phyloP scores from a whole-genome alignment of 345 rosid genomes.

The Aquilaria sinensis region DNA sequence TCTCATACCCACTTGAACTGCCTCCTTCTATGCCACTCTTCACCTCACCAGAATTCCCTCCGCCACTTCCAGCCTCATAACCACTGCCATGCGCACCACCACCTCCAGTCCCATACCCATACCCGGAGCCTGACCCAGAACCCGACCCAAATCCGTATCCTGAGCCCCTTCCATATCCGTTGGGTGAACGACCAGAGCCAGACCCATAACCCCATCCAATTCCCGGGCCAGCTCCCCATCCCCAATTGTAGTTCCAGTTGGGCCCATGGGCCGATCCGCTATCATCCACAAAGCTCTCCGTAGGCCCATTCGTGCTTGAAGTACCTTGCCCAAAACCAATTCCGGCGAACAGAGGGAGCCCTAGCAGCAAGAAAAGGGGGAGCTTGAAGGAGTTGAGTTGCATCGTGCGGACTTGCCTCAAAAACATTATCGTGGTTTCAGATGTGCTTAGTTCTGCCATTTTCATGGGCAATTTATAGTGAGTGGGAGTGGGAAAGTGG shows the following conservation, averaged over 20 bases:
- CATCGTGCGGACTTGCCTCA: slow-evolving; percentile 3
- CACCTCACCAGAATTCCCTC: slow-evolving; percentile 24
- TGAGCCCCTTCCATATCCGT: slow-evolving; percentile 64
- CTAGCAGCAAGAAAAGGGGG: slow-evolving; percentile 6
- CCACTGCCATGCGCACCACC: slow-evolving; percentile 77
- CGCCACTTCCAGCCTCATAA: slow-evolving; percentile 59
- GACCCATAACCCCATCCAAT: slow-evolving; percentile 87
- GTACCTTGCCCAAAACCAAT: not conserved
- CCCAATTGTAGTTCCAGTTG: slow-evolving; percentile 81
- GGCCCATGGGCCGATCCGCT: slow-evolving; percentile 71
- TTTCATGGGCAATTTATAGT: too few relatives aligned
- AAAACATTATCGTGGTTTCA: too few relatives aligned
- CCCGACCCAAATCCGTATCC: slow-evolving; percentile 78
- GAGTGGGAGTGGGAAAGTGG: too few relatives aligned
- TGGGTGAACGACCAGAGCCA: slow-evolving; percentile 65
- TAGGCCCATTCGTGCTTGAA: slow-evolving; percentile 18
- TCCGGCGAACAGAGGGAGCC: slow-evolving; percentile 6
- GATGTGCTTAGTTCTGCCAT: too few relatives aligned
- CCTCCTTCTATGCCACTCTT: slow-evolving; percentile 28
- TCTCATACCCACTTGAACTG: slow-evolving; percentile 15
- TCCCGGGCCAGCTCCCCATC: slow-evolving; percentile 77
- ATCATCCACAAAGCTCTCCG: slow-evolving; percentile 36
- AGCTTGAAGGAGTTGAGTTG: slow-evolving; percentile 4
- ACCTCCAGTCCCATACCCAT: slow-evolving; percentile 65
- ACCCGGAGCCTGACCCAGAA: slow-evolving; percentile 63